Conservation (phyloP, 1,139 yeast species). For the Candida sojae region DNA sequence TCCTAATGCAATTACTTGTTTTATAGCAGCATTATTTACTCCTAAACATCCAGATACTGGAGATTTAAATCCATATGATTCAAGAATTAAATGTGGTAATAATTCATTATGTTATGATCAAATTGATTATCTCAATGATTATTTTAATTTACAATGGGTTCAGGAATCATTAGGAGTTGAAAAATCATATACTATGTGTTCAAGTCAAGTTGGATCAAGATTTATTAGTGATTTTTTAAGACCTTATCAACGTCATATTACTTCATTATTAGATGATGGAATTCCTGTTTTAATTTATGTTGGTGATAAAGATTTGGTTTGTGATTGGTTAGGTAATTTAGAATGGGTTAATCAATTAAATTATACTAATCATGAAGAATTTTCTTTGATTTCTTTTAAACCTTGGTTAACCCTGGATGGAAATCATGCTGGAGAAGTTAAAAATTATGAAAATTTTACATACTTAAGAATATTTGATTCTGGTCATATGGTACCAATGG, state of each 20-base stretch:
- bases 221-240: conserved; percentile 80
- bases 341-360: conserved; percentile 72
- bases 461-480: conserved; percentile 48
- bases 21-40: conserved; percentile 19
- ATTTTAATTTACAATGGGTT: conserved; percentile 31
- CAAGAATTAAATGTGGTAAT: conserved; percentile 76
- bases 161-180: conserved; percentile 81
- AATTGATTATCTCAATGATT: conserved; percentile 30
- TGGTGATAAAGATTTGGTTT: conserved; percentile 82
- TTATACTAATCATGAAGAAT: conserved; percentile 62
- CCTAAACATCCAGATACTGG: conserved; percentile 16
- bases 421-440: conserved; percentile 43
- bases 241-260: conserved; percentile 72
- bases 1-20: conserved; percentile 81
- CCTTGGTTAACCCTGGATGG: conserved; percentile 38
- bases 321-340: conserved; percentile 83
- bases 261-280: conserved; percentile 52
- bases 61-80: conserved; percentile 91
- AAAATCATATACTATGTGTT: conserved; percentile 76
- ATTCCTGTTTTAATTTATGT: conserved; percentile 76
- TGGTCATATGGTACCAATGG: conserved; percentile 52
- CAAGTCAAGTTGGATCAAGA: conserved; percentile 74
- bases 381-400: conserved; percentile 36
- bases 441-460: conserved; percentile 43
- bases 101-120: conserved; percentile 68